Base-by-base conservation (phyloP, 805 yeast species). In the Debaryomyces maramus region DNA sequence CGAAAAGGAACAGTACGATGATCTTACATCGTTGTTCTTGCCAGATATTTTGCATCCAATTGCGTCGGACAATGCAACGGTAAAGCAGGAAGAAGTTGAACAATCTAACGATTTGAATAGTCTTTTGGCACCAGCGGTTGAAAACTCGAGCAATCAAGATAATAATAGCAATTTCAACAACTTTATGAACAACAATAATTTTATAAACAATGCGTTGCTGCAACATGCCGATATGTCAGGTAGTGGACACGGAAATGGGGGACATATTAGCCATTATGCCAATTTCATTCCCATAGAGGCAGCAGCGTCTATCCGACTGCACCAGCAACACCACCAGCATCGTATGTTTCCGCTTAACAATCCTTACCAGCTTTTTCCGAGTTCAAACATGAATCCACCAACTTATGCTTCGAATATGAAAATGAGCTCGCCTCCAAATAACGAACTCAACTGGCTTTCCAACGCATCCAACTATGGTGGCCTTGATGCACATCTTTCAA, bases 11-110 rank as follows among this genome's bases (percentile, higher is more conserved):
- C 46, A 56, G 29, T 53, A 64, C 38, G 73, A 70, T 43, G 75
- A 70, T 47, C 55, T 70, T 16, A 65, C 73, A 33, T 59, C 72
- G 29, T 54, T 70, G 31, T 70, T 70, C 36, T 52, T 70, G 21
- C 73, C 72, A 2, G 73, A 68, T 40, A 59, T 65, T 27, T 53
- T 67, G 18, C 65, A 64, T 36, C 52, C 51, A 3, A 16, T 46
- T 9, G 16, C 38, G 5, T 29, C 39, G 8, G 23, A 31, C 1
- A 32, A 31, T 6, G 10, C 11, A 4, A 35, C 27, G 14, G 32
- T 42, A 5, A 42, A 42, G 23, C 43, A 39, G 30, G 46, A 42
- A 28, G 46, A 42, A n/a, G 27, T 42, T 21, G 47, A 43, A n/a
- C 39, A 36, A 23, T 18, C 6, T 16, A 23, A 17, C 9, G 36